Evolutionary conservation across 2,329 filamentous ascomycete genomes (phyloP), one percentile per base, ranked within the genome.

Genomic region (Aspergillus floridensis): DNA sequence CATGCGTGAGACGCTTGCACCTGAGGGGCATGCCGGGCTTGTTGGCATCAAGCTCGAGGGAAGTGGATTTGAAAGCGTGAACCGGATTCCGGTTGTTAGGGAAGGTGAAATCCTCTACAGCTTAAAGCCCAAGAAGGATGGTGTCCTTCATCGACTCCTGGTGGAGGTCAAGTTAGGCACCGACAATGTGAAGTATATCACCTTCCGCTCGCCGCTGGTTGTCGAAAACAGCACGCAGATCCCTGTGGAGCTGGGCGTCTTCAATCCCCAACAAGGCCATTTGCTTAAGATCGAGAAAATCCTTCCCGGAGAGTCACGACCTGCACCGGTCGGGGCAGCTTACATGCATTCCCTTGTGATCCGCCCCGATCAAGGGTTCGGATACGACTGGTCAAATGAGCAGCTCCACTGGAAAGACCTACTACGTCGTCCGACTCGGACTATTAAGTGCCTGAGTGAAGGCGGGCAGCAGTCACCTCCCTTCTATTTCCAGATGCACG

Each of bases 101-200:
- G 95, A 99, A 77, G 96, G 96, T 53, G 95, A 99, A 72, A 88
- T 88, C 50, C 76, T 98, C 22, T 99, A 96, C 78, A 91, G 89
- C 53, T 82, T 99, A 49, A 90, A 91, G 59, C 95, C 96, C 2
- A 91, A 92, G 73, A 89, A 92, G 62, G 90, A 96, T 69, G 85
- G 90, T 59, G 84, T 96, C 2, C 83, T 93, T 64, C 96, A 99
- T 74, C 89, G 93, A 22, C 84, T 99, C 19, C 86, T 98, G 24
- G 93, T 98, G 0, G 95, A 99, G 59, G 89, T 99, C 56, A 91
- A 86, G 56, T 83, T 99, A 24, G 95, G 92, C n/a, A 80, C 86
- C 0, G 93, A 99, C 79, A 98, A 98, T 69, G 91, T 99, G 78
- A 99, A 99, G 79, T 96, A 96, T 73, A 96, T 99, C 70, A 99